A percentile compares a stretch with the other conserved stretches of the same genome.
These are phyloP conservation scores for Rosa multiflora DNA, from an alignment of 306 rosid species.

Conservation along the genomic window DNA sequence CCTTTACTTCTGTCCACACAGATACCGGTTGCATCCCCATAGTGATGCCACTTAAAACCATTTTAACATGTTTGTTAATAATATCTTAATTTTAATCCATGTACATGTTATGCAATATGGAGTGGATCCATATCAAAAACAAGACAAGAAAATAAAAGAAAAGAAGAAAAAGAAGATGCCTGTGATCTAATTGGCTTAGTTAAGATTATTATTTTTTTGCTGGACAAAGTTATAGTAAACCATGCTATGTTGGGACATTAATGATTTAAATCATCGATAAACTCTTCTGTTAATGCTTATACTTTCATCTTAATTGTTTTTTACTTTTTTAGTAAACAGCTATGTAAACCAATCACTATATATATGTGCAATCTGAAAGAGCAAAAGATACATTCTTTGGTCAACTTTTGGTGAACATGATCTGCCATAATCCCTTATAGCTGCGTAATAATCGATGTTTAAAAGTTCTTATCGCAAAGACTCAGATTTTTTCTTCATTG, in stretches of 20 bases:
- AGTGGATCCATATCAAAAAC: not conserved
- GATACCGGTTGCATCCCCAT: conserved; percentile 24
- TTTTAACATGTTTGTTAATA: not conserved
- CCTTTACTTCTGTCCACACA: conserved; percentile 36
- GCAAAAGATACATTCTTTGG: too few species aligned
- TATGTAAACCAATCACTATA: not conserved
- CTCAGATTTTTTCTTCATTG: not conserved
- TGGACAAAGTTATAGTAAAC: too few species aligned
- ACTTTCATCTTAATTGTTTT: not conserved
- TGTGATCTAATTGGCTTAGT: not conserved
- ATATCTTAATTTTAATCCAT: not conserved
- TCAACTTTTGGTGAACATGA: too few species aligned
- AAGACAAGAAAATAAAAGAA: not conserved
- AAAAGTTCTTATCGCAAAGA: not conserved
- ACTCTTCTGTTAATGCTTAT: not conserved
- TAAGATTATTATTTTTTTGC: too few species aligned
- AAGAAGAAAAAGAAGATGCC: not conserved
- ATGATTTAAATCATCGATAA: not conserved
- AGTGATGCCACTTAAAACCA: conserved; percentile 12
- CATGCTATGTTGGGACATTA: not conserved
- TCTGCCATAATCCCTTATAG: not conserved
- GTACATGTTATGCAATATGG: not conserved
- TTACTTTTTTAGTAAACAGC: not conserved
- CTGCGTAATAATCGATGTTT: not conserved
- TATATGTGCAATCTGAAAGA: not conserved